These are phyloP conservation scores for Botrytis tulipae DNA, from an alignment of 2,329 filamentous ascomycete species.

Conservation along the genomic window DNA sequence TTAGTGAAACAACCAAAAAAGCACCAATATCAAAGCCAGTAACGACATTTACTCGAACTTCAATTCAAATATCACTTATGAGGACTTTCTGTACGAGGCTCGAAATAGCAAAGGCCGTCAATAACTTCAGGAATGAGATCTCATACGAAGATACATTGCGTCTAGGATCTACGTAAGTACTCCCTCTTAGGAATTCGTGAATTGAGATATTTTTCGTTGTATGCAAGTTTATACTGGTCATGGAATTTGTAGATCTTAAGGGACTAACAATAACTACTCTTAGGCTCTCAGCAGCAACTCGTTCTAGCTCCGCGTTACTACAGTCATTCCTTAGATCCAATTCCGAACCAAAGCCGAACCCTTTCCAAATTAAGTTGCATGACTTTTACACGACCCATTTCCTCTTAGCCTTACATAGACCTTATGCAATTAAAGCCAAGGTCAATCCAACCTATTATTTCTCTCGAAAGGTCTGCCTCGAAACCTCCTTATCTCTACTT, in stretches of 20 bases:
- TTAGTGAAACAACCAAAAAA: slow-evolving; percentile 42
- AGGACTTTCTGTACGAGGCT: slow-evolving; percentile 47
- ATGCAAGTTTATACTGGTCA: not conserved
- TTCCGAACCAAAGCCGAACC: slow-evolving; percentile 6
- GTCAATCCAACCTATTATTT: slow-evolving; percentile 49
- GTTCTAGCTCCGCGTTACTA: slow-evolving; percentile 10
- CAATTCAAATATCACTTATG: slow-evolving; percentile 48
- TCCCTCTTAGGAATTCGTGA: slow-evolving; percentile 31
- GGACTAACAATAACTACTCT: not conserved
- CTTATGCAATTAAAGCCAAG: slow-evolving; percentile 46
- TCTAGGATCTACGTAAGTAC: slow-evolving; percentile 42
- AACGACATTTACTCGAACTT: slow-evolving; percentile 47
- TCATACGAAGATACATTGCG: slow-evolving; percentile 50
- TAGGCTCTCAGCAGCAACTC: not conserved
- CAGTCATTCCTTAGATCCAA: slow-evolving; percentile 11
- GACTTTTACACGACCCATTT: slow-evolving; percentile 54
- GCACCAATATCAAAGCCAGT: slow-evolving; percentile 29
- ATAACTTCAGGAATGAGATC: slow-evolving; percentile 45
- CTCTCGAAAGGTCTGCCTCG: slow-evolving; percentile 49
- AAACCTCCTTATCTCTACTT: slow-evolving; percentile 39
- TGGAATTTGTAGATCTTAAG: not conserved
- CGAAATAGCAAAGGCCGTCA: slow-evolving; percentile 46
- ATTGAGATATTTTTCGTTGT: not conserved
- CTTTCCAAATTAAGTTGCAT: slow-evolving; percentile 45
- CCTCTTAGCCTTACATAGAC: slow-evolving; percentile 52